Base-by-base conservation (phyloP, 495 filamentous ascomycete species). In the Podospora pseudopauciseta region DNA sequence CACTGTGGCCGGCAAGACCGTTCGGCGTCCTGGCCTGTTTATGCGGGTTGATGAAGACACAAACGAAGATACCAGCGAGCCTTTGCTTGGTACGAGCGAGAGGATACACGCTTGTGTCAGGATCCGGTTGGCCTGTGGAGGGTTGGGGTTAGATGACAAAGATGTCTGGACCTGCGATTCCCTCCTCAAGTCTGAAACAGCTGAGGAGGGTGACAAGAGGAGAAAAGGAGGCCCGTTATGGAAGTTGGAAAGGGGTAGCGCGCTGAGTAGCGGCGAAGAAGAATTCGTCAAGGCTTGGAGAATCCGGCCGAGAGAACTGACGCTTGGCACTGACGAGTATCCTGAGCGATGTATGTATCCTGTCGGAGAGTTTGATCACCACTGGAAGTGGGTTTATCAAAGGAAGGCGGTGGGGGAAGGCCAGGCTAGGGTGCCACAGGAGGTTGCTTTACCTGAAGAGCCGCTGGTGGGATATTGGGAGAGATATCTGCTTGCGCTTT, bases 391-490 rank as follows among this genome's bases (percentile, higher is more conserved):
- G 77, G 71, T 71, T 16, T 79, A 65, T n/a, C 58, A 66, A 0
- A 64, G 66, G 16, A 39, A 27, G 18, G 67, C 63, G 2, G 64
- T 65, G 61, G 70, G 70, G 4, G 63, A 56, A 11, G 70, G 71
- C 1, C 20, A 26, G 39, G 44, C 28, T 15, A 67, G 67, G 68
- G 67, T 76, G 39, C 76, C 76, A 19, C 70, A 75, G 55, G 19
- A 53, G 11, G 39, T 61, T 54, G 69, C 60, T 60, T 60, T 76
- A 39, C 67, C 65, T 0, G 75, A 79, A 71, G 77, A 79, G 69
- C 75, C 75, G 54, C 7, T 77, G 62, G 67, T 71, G 0, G 77
- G 77, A 16, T 76, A 73, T 44, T 78, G 76, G 77, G 77, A 79
- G 59, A 59, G 75, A 58, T 71, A 70, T 65, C 20, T 77, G 58